Percentiles rank a stretch among this genome's conserved stretches.
These are phyloP conservation scores for Podaxis sp. DNA, from an alignment of 768 basidiomycete species.

Conservation along the genomic window DNA sequence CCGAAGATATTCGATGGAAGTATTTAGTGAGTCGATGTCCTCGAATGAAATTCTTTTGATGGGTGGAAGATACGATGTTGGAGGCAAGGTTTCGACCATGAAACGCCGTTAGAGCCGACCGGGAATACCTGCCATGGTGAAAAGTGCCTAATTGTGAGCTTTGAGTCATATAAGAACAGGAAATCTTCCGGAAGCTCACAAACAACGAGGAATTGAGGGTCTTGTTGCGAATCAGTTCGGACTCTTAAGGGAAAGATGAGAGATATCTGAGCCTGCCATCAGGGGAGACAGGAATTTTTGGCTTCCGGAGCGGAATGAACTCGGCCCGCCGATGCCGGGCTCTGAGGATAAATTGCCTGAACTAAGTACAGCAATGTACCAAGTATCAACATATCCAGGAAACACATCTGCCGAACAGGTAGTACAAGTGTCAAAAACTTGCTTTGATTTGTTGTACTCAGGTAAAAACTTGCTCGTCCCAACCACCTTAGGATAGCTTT, in stretches of 20 bases:
- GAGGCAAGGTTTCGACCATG: conserved; percentile 28
- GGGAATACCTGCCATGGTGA: background rate
- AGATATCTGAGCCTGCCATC: background rate
- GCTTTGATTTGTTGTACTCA: too few species aligned
- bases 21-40: conserved; percentile 37
- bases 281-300: background rate
- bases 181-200: background rate
- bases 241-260: background rate
- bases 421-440: too few species aligned
- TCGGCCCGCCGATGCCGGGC: background rate
- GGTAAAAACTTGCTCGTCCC: too few species aligned
- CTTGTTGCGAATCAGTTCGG: background rate
- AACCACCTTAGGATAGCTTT: too few species aligned
- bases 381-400: background rate
- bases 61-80: conserved; percentile 55
- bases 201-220: background rate
- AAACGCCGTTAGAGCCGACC: background rate
- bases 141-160: background rate
- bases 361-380: background rate
- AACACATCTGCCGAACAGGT: too few species aligned
- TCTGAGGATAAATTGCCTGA: background rate
- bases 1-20: conserved; percentile 50
- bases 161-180: background rate
- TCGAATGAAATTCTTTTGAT: conserved; percentile 42
- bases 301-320: background rate